Conservation (phyloP, 2,329 filamentous ascomycete species). For the Aspergillus ruber region DNA sequence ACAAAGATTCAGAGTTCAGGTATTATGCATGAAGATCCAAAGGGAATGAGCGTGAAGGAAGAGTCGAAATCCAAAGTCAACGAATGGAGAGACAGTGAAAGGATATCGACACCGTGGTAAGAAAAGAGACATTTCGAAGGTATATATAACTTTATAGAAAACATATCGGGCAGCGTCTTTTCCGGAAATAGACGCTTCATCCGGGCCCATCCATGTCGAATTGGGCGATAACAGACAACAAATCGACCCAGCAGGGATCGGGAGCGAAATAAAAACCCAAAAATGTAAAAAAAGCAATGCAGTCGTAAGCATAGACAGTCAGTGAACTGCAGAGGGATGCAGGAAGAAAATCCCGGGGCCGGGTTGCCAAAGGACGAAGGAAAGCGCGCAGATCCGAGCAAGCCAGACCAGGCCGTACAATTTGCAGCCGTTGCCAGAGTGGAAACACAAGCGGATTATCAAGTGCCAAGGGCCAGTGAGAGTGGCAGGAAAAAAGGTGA, state of each 20-base stretch:
- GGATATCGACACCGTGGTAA: neutral
- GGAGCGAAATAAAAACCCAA: neutral
- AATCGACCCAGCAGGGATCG: conserved; percentile 9
- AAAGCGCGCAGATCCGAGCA: neutral
- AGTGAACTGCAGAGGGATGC: neutral
- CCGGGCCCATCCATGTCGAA: conserved; percentile 11
- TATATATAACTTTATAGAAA: conserved; percentile 8
- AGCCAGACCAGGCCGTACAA: no score
- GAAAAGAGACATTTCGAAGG: neutral
- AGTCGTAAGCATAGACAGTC: conserved; percentile 3
- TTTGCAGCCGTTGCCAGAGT: no score
- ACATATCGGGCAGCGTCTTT: conserved; percentile 17
- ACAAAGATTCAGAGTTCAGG: conserved; percentile 6
- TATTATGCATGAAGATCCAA: neutral
- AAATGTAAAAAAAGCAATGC: neutral
- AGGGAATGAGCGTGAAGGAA: conserved; percentile 1
- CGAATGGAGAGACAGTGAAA: neutral
- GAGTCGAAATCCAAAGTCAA: conserved; percentile 2
- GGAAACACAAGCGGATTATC: no score
- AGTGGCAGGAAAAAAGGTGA: neutral
- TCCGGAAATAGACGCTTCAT: conserved; percentile 13
- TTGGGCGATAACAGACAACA: conserved; percentile 18
- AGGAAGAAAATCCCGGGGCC: neutral
- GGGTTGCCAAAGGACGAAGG: neutral
- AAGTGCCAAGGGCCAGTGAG: no score